Evolutionary conservation across 1,284 basidiomycete species (phyloP).

Genomic region (Ustilago shanxiensis): DNA sequence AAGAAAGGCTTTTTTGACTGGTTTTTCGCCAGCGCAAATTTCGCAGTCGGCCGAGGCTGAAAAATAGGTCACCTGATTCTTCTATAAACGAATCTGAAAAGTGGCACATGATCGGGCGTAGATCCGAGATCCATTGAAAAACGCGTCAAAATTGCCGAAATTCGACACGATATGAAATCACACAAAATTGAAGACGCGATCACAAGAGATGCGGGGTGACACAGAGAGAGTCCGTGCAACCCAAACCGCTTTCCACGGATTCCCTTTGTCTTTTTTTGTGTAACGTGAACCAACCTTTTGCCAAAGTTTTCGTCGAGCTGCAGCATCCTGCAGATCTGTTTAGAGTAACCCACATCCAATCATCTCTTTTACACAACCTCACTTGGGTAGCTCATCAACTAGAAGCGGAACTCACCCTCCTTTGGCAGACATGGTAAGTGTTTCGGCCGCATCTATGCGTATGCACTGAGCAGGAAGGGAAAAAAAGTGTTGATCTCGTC

Average conservation of each 20-base stretch:
- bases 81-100: background rate
- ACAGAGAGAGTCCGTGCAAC: too few species aligned
- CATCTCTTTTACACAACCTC: background rate
- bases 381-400: background rate
- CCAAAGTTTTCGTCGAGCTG: conserved; percentile 22
- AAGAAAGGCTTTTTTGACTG: too few species aligned
- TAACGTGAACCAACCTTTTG: background rate
- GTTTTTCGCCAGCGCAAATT: too few species aligned
- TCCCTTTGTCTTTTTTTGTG: background rate
- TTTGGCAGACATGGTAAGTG: conserved; percentile 16
- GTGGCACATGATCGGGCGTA: background rate
- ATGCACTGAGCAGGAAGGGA: background rate
- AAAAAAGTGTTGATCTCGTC: conserved; percentile 23
- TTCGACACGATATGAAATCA: background rate
- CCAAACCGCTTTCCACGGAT: too few species aligned
- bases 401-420: background rate
- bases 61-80: background rate
- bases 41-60: background rate
- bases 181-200: conserved; percentile 9
- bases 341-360: background rate
- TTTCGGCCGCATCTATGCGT: background rate
- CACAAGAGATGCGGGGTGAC: conserved; percentile 4
- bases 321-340: conserved; percentile 20
- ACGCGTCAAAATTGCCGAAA: background rate
- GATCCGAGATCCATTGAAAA: background rate